Conservation (phyloP, 768 basidiomycete genomes). For the Termitomyces sp. region DNA sequence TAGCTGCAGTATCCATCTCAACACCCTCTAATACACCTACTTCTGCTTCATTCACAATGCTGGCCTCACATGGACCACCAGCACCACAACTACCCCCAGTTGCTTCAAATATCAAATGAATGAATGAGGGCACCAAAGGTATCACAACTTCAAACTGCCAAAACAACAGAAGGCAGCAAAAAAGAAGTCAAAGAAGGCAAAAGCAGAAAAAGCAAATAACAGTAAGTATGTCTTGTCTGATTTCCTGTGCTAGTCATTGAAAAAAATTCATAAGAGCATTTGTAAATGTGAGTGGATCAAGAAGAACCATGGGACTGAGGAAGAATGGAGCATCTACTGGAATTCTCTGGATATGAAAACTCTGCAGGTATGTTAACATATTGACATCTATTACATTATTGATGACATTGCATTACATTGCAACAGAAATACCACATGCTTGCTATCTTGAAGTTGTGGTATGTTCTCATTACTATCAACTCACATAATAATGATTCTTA, state of each 20-base stretch:
- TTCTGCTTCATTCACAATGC: background rate
- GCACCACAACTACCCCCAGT: background rate
- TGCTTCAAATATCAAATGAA: background rate
- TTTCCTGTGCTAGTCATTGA: background rate
- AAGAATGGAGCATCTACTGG: background rate
- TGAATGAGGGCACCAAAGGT: background rate
- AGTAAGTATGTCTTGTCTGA: background rate
- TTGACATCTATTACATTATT: background rate
- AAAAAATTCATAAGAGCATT: background rate
- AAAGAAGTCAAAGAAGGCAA: background rate
- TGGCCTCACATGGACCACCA: background rate
- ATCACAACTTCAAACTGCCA: background rate
- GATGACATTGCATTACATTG: background rate
- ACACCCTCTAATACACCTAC: background rate
- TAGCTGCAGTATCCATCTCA: no score
- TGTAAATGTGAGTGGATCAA: background rate
- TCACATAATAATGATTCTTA: background rate
- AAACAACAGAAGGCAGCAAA: background rate
- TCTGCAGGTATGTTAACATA: background rate
- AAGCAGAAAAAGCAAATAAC: background rate
- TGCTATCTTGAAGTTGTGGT: background rate
- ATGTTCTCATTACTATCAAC: background rate
- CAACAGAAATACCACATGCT: constrained; percentile 1
- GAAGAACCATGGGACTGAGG: background rate
- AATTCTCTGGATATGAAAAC: background rate